Evolutionary conservation across 2,329 filamentous ascomycete genomes (phyloP), one percentile per base, ranked within the genome.

Genomic region (Colletotrichum spinosum): DNA sequence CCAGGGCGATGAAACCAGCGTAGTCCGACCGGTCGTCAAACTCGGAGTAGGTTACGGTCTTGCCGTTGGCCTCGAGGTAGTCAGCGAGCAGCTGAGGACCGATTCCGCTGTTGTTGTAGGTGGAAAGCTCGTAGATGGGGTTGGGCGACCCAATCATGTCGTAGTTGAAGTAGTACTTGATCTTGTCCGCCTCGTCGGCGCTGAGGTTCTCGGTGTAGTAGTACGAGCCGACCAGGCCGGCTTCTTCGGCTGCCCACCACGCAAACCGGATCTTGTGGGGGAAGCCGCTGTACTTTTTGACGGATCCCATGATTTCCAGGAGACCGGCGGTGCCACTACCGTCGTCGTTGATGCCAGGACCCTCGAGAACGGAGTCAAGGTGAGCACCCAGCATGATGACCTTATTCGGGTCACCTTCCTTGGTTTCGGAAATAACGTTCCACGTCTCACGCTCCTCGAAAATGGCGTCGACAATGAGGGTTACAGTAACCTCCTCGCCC

Each of bases 151-250:
- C 81, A 62, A 91, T 89, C 90, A 91, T 92, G 76, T 92, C 89
- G 70, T 89, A 90, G 78, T 92, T 90, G 73, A 91, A 85, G 78
- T 90, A 89, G 41, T 91, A 86, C 4, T 84, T 81, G 70, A 92
- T 87, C 75, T 86, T 88, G 65, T 85, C 79, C 1, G 76, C 75
- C 34, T 82, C 78, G 5, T 73, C 70, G 8, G 74, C 67, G 9
- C 73, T 71, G 37, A 82, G 75, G 3, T 73, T 71, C n/a, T 72
- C 67, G 3, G 74, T 77, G 59, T 82, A 82, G 71, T 80, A 73
- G 34, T 77, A 70, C 7, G 80, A 81, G 11, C 81, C 81, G 44
- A 80, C 68, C 9, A 82, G 70, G 7, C 80, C 80, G 42, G 72
- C 74, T 76, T 82, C 80, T 67, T 81, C 78, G 6, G 76, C 78